These are phyloP conservation scores for Glycine tomentella DNA, from an alignment of 306 rosid genomes.

Conservation along the genomic window DNA sequence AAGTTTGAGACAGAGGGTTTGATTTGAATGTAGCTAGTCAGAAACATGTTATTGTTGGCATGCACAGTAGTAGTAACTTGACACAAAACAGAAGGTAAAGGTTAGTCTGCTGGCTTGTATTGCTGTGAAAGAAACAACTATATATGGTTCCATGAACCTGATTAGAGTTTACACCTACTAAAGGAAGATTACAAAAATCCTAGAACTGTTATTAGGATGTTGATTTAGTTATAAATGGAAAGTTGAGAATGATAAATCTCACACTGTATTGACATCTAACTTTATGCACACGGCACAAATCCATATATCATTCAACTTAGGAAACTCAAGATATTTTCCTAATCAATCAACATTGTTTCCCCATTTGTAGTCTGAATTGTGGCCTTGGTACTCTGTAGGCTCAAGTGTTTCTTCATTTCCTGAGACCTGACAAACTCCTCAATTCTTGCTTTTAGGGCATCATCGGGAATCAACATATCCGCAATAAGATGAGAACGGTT, in stretches of 20 bases:
- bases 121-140: no score
- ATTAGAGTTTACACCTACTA: background rate
- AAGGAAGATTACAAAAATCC: background rate
- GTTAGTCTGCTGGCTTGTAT: no score
- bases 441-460: slow-evolving; percentile 76
- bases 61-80: background rate
- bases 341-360: slow-evolving; percentile 84
- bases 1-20: no score
- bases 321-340: slow-evolving; percentile 36
- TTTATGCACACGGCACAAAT: slow-evolving; percentile 4
- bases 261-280: background rate
- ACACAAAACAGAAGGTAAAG: no score
- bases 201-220: background rate
- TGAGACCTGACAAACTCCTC: slow-evolving; percentile 82
- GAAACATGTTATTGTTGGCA: background rate
- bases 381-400: slow-evolving; percentile 65
- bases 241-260: background rate
- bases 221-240: background rate
- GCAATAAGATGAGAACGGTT: slow-evolving; percentile 93
- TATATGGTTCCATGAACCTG: background rate
- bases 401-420: slow-evolving; percentile 65
- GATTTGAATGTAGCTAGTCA: background rate
- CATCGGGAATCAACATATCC: slow-evolving; percentile 84
- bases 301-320: slow-evolving; percentile 22
- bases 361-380: slow-evolving; percentile 78